A percentile compares a stretch with the other conserved stretches of the same genome.
phyloP scores from a whole-genome alignment of 108 stramenopile species.

The Nitzschia putrida region DNA sequence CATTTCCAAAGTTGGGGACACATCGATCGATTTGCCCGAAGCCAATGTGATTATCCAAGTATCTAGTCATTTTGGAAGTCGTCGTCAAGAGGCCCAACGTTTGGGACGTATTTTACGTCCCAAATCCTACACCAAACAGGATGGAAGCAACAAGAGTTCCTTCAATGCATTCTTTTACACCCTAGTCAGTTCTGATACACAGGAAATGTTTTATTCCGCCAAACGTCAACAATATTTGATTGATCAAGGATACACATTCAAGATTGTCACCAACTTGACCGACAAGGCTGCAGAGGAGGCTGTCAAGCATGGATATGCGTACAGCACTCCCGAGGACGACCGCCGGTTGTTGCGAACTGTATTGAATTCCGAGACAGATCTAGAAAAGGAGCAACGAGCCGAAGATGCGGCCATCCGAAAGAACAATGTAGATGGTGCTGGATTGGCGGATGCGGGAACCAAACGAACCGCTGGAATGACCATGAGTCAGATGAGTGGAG shows the following conservation, averaged over 20 bases:
- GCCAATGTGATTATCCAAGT: slow-evolving; percentile 99
- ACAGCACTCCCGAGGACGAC: slow-evolving; percentile 77
- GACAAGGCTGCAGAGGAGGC: slow-evolving; percentile 78
- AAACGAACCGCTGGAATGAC: slow-evolving; percentile 71
- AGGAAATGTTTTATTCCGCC: slow-evolving; percentile 97
- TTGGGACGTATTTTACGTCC: slow-evolving; percentile 97
- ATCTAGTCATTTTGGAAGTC: slow-evolving; percentile 95
- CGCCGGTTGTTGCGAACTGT: slow-evolving; percentile 67
- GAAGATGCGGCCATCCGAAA: slow-evolving; percentile 90
- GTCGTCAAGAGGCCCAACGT: slow-evolving; percentile 99
- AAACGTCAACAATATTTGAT: slow-evolving; percentile 98
- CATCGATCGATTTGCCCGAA: slow-evolving; percentile 98
- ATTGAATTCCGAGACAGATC: slow-evolving; percentile 69
- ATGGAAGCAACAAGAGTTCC: slow-evolving; percentile 86
- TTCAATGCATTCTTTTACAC: slow-evolving; percentile 99
- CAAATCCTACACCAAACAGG: slow-evolving; percentile 84
- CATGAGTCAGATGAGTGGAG: slow-evolving; percentile 80
- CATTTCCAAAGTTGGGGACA: slow-evolving; percentile 97
- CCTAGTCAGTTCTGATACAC: slow-evolving; percentile 95
- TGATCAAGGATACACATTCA: slow-evolving; percentile 99
- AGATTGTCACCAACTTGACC: slow-evolving; percentile 91
- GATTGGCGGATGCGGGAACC: slow-evolving; percentile 73
- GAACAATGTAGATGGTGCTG: slow-evolving; percentile 84
- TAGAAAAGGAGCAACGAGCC: slow-evolving; percentile 82
- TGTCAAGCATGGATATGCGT: slow-evolving; percentile 61